Evolutionary conservation across 768 basidiomycete genomes (phyloP).

Genomic region (Tephrocybe sp.): DNA sequence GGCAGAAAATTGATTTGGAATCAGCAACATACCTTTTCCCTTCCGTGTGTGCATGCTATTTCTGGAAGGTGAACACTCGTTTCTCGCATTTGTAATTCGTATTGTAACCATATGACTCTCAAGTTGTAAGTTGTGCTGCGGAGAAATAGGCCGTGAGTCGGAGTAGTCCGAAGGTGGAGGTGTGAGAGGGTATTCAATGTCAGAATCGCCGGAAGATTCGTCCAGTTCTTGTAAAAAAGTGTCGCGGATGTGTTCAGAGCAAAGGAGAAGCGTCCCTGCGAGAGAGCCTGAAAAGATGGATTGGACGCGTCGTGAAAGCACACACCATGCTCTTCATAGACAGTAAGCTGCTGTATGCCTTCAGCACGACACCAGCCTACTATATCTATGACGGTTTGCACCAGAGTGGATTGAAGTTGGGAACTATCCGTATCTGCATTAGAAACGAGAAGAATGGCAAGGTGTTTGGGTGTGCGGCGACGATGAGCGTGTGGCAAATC

Average conservation of each 20-base stretch:
- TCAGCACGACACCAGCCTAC: slow-evolving; percentile 62
- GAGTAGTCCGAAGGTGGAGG: slow-evolving; percentile 78
- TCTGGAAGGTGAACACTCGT: background rate
- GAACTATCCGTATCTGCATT: slow-evolving; percentile 35
- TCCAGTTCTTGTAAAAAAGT: slow-evolving; percentile 18
- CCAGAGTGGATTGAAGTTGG: slow-evolving; percentile 39
- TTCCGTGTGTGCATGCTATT: background rate
- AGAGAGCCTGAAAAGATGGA: background rate
- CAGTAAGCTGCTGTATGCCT: slow-evolving; percentile 63
- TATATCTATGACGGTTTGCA: slow-evolving; percentile 53
- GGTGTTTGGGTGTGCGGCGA: slow-evolving; percentile 60
- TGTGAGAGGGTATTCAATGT: slow-evolving; percentile 69
- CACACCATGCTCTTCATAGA: slow-evolving; percentile 75
- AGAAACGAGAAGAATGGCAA: slow-evolving; percentile 64
- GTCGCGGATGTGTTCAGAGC: slow-evolving; percentile 40
- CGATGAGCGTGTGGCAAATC: slow-evolving; percentile 52
- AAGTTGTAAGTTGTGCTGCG: slow-evolving; percentile 28
- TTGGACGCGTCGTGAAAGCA: slow-evolving; percentile 6
- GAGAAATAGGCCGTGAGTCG: slow-evolving; percentile 63
- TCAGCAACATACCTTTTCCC: background rate
- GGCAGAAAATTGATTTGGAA: background rate
- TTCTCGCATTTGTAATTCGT: slow-evolving; percentile 7
- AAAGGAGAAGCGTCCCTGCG: slow-evolving; percentile 41
- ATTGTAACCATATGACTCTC: slow-evolving; percentile 24
- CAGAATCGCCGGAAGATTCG: slow-evolving; percentile 35